Conservation (phyloP, 2,329 filamentous ascomycete genomes). For the Akanthomyces uredinophilus region DNA sequence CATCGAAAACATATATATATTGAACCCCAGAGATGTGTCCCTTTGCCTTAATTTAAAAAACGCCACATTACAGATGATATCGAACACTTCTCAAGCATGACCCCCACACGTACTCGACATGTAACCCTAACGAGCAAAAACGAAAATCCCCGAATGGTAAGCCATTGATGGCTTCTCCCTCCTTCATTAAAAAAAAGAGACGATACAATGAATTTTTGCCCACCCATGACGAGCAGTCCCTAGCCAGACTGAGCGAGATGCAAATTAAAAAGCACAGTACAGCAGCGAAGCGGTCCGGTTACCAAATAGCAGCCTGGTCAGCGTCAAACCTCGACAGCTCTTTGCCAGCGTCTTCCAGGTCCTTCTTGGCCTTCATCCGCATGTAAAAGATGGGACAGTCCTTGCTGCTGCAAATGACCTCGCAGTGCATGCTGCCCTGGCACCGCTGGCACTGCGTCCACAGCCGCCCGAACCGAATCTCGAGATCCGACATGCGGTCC, state of each 20-base stretch:
- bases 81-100: neutral
- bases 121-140: neutral
- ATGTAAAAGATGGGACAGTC: slow-evolving; percentile 99
- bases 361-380: slow-evolving; percentile 99
- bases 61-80: slow-evolving; percentile 13
- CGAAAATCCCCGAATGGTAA: neutral
- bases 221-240: neutral
- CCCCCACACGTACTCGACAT: neutral
- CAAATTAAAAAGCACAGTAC: neutral
- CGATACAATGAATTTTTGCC: neutral
- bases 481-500: slow-evolving; percentile 82
- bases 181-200: slow-evolving; percentile 5
- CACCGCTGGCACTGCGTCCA: slow-evolving; percentile 99
- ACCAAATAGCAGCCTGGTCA: slow-evolving; percentile 66
- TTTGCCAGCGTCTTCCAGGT: slow-evolving; percentile 90
- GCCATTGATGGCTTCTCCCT: neutral
- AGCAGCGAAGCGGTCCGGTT: slow-evolving; percentile 4
- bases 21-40: neutral
- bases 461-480: slow-evolving; percentile 83
- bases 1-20: neutral
- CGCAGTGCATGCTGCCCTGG: slow-evolving; percentile 95
- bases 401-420: slow-evolving; percentile 93
- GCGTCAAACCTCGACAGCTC: slow-evolving; percentile 86
- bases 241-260: neutral
- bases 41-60: neutral